A percentile compares a stretch with the other conserved stretches of the same genome.
phyloP scores from a whole-genome alignment of 2,329 filamentous ascomycete genomes.

The Magnaporthiopsis incrustans region DNA sequence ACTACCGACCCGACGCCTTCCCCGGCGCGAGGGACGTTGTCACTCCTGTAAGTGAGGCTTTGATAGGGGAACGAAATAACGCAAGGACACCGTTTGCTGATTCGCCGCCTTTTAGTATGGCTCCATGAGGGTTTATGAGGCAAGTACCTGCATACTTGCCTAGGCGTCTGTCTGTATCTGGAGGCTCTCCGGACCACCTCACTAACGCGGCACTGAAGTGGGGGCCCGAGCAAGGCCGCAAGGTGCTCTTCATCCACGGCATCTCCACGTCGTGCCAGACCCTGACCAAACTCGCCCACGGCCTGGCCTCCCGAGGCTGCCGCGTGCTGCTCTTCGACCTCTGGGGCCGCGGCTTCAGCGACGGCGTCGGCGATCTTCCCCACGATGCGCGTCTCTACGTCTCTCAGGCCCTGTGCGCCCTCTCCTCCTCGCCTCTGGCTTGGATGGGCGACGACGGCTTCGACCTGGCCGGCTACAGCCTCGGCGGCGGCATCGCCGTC shows the following conservation, averaged over 20 bases:
- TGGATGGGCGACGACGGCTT: constrained; percentile 57
- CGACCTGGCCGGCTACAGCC: constrained; percentile 68
- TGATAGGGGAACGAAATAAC: neutral
- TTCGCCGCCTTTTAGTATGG: constrained; percentile 45
- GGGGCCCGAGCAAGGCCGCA: constrained; percentile 64
- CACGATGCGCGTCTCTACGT: constrained; percentile 69
- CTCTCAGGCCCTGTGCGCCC: constrained; percentile 61
- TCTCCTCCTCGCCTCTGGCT: constrained; percentile 60
- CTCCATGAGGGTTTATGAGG: constrained; percentile 66
- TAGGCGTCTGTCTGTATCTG: neutral
- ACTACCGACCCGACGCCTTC: constrained; percentile 60
- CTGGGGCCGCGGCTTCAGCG: constrained; percentile 61
- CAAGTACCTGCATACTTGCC: neutral
- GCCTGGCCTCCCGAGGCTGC: constrained; percentile 57
- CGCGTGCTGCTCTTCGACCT: constrained; percentile 76
- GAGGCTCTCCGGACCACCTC: neutral
- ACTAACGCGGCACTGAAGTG: constrained; percentile 33
- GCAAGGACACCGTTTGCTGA: neutral
- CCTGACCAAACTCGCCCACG: constrained; percentile 57
- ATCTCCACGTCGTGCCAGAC: constrained; percentile 77
- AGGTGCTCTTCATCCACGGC: constrained; percentile 72
- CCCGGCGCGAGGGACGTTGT: constrained; percentile 66
- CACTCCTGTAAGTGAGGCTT: constrained; percentile 43
- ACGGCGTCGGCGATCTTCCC: constrained; percentile 55
- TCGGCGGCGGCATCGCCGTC: constrained; percentile 71